A percentile compares a stretch with the other conserved stretches of the same genome.
Evolutionary conservation across 2,329 filamentous ascomycete genomes (phyloP).

Genomic region (Blastomyces percursus): DNA sequence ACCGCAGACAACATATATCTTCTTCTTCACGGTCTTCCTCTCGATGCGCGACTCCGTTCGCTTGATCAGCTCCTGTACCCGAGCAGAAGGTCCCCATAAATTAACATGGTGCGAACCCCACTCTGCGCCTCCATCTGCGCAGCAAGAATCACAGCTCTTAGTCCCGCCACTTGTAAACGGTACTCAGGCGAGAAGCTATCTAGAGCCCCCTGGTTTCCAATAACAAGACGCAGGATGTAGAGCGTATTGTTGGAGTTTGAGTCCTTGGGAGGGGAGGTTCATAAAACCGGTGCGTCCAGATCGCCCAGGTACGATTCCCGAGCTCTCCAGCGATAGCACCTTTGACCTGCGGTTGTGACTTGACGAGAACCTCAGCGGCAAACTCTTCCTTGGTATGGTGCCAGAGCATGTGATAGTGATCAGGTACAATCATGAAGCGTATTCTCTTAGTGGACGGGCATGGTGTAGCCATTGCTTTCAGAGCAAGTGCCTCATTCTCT

Average conservation of each 20-base stretch:
- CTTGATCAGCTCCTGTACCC: conserved; percentile 9
- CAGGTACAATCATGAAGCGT: conserved; percentile 15
- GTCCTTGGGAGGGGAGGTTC: conserved; percentile 9
- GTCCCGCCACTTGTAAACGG: conserved; percentile 8
- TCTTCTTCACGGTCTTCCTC: conserved; percentile 14
- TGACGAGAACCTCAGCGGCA: conserved; percentile 13
- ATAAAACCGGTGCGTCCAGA: conserved; percentile 20
- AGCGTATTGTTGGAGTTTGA: conserved; percentile 10
- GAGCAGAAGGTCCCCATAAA: conserved; percentile 16
- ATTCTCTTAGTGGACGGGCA: not conserved
- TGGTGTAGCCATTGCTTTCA: conserved; percentile 4
- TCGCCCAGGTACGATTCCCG: conserved; percentile 17
- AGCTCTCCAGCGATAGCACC: conserved; percentile 16
- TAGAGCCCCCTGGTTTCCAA: conserved; percentile 8
- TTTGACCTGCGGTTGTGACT: conserved; percentile 12
- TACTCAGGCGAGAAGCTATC: conserved; percentile 1
- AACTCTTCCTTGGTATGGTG: conserved; percentile 19
- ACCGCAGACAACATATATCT: conserved; percentile 14
- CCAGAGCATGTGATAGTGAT: conserved; percentile 19
- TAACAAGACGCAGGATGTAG: conserved; percentile 15
- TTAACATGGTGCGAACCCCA: conserved; percentile 17
- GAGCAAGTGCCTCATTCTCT: conserved; percentile 8
- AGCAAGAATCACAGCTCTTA: conserved; percentile 15
- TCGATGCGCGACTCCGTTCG: conserved; percentile 12
- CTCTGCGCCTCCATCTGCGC: conserved; percentile 17